phyloP scores from a whole-genome alignment of 768 basidiomycete genomes.

The Rhodosporidiobolus odoratus region DNA sequence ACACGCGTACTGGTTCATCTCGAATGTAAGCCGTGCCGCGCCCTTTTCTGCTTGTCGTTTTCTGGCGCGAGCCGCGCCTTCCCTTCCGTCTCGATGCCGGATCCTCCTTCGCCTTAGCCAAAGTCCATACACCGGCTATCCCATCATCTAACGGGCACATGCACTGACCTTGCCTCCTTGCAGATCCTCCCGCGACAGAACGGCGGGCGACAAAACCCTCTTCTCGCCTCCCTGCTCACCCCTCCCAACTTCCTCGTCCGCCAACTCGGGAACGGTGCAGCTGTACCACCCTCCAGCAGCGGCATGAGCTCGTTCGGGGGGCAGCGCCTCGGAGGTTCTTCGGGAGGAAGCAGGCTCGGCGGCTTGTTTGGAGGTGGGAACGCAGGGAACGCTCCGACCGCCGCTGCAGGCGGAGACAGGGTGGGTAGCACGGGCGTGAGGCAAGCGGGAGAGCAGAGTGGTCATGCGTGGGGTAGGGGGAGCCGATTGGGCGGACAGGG shows the following conservation, averaged over 20 bases:
- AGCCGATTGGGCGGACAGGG: not conserved
- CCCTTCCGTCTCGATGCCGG: too few species aligned
- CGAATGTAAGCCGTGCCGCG: conserved; percentile 16
- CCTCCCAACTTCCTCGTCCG: conserved; percentile 26
- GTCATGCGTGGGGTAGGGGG: not conserved
- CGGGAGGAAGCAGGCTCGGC: not conserved
- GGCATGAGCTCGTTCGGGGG: not conserved
- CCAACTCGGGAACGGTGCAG: conserved; percentile 22
- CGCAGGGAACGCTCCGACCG: not conserved
- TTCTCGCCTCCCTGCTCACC: not conserved
- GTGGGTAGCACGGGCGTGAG: not conserved
- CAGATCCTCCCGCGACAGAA: conserved; percentile 18
- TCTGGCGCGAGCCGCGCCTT: too few species aligned
- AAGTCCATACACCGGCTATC: too few species aligned
- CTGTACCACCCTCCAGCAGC: conserved; percentile 1
- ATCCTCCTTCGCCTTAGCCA: too few species aligned
- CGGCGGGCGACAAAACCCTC: not conserved
- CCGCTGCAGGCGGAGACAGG: not conserved
- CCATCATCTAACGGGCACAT: too few species aligned
- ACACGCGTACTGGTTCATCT: conserved; percentile 64
- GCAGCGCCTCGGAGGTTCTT: not conserved
- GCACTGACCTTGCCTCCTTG: too few species aligned
- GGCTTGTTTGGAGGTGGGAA: not conserved
- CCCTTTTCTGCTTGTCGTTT: not conserved
- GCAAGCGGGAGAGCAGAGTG: not conserved